phyloP scores from a whole-genome alignment of 352 stramenopile genomes.

The Phytophthora cryptogea region DNA sequence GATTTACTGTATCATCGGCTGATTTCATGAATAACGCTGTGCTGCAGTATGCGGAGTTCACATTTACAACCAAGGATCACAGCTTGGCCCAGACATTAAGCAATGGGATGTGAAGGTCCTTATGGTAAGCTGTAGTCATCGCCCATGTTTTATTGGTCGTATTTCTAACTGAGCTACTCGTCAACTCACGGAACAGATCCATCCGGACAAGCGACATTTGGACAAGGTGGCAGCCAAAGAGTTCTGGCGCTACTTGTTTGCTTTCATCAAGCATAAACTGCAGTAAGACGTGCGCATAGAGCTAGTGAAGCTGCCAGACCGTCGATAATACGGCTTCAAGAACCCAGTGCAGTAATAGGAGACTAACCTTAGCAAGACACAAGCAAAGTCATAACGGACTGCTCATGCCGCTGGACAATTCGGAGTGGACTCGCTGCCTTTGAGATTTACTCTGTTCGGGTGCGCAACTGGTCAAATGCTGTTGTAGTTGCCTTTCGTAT shows the following conservation, averaged over 20 bases:
- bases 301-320: neutral
- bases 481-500: conserved; percentile 4
- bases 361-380: neutral
- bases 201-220: conserved; percentile 90
- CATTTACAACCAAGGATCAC: conserved; percentile 84
- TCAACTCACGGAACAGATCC: conserved; percentile 51
- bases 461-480: neutral
- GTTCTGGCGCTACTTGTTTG: conserved; percentile 92
- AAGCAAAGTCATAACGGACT: conserved; percentile 10
- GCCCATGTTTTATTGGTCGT: neutral
- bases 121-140: conserved; percentile 52
- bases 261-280: conserved; percentile 82
- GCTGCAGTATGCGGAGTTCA: conserved; percentile 76
- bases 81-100: conserved; percentile 84
- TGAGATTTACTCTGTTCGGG: neutral
- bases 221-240: conserved; percentile 90
- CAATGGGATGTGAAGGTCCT: conserved; percentile 91
- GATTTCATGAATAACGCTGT: conserved; percentile 9
- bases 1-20: neutral
- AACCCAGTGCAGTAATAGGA: conserved; percentile 6
- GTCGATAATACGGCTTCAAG: conserved; percentile 1
- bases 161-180: conserved; percentile 2
- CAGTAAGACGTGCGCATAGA: conserved; percentile 47
- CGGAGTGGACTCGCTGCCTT: neutral
- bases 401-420: neutral